Base-by-base conservation (phyloP, 139 green algal genomes). In the Chlorella sp. region DNA sequence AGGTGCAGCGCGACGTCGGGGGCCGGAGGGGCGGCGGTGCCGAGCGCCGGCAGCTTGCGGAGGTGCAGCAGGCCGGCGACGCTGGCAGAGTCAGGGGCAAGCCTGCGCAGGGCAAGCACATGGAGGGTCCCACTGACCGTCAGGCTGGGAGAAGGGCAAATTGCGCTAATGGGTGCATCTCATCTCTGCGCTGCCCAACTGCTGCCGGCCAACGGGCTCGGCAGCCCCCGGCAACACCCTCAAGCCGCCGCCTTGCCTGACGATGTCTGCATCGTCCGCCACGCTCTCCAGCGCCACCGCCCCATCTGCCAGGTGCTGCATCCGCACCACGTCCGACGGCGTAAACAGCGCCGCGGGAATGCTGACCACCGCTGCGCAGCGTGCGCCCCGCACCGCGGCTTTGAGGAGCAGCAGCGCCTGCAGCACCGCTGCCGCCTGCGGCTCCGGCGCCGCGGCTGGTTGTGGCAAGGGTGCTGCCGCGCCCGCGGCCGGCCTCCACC, bases 241-340 rank as follows among this genome's bases (percentile, higher is more conserved):
- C n/a, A n/a, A n/a, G n/a, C n/a, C n/a, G 3, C 36, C 29, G 4
- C 46, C 43, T 59, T 23, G 67, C 73, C 64, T 77, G 51, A 74
- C 82, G n/a, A 94, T 77, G 36, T 82, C 76, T 1, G 88, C 88
- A 68, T 87, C 82, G 59, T 93, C 87, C 14, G 77, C 60, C 35
- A 95, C 51, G 14, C 77, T 70, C 55, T 93, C 79, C 55, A 96
- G 51, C 0, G 62, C 31, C 8, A 95, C 50, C 43, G 93, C 90
- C 5, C 60, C 82, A 65, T 95, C 88, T 2, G 76, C 83, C 27
- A 91, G 43, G 70, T 93, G 89, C 77, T 77, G 56, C 69, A 94
- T 77, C 45, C 82, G 75, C 41, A 65, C 15, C 27, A 60, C 45
- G 42, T 77, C 70, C 1, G 69, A 77, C 3, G 73, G 25, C 1